Base-by-base conservation (phyloP, 2,329 filamentous ascomycete species). In the Lasiodiplodia gonubiensis region DNA sequence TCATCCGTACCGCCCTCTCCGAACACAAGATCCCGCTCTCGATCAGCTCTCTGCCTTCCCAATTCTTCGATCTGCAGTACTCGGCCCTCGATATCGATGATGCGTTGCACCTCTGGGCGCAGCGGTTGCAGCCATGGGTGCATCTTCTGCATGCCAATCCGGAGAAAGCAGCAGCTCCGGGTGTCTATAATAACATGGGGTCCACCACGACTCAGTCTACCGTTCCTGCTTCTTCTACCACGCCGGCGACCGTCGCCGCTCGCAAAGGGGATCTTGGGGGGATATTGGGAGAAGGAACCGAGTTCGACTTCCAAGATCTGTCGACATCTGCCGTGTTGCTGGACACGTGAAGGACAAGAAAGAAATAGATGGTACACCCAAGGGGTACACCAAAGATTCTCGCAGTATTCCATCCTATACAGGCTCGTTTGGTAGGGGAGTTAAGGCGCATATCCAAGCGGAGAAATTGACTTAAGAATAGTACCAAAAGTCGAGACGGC, bases 61-160 rank as follows among this genome's bases (percentile, higher is more conserved):
- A 75, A 37, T 74, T 75, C 27, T 74, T 74, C 51, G 73, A 75
- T 59, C 53, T 75, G 23, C 70, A 71, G 23, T 73, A 73, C 63
- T 73, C 74, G 1, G 73, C 70, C 33, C 66, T 75, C 2, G 73
- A 75, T 55, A 73, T 75, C 23, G 72, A 73, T 39, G 73, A 75
- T 33, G 67, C 71, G 12, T 60, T 75, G 48, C 69, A 71, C 6
- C 64, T 70, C 6, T 75, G 73, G 73, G 72, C 72, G 0, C 68
- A 72, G 37, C 70, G 69, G 7, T 68, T 70, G 16, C 53, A 57
- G 30, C 65, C 65, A 6, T 57, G 54, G 54, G 57, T 61, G 25
- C 57, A 61, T 27, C 39, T 61, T 16, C 39, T 61, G 27, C 57
- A 49, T 11, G 39, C 57, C 14, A 42, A 49, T 10, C 57, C 57